These are phyloP conservation scores for Pseudovirgaria hyperparasitica DNA, from an alignment of 2,329 filamentous ascomycete genomes.

Conservation along the genomic window DNA sequence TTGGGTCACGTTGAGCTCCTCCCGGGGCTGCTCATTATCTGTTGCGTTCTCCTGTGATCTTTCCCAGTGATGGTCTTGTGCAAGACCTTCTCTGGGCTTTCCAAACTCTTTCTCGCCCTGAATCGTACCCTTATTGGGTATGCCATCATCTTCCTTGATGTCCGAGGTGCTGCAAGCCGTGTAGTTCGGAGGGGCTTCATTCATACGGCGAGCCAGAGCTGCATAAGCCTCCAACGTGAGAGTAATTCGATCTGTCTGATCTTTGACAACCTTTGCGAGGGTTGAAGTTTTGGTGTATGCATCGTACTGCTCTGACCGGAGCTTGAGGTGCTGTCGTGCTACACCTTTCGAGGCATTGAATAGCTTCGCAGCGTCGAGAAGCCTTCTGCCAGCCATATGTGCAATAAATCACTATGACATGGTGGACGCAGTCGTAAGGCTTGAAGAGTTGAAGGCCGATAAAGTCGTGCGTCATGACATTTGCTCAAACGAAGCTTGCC, in stretches of 20 bases:
- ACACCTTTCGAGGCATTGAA: conserved; percentile 34
- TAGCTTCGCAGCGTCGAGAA: conserved; percentile 38
- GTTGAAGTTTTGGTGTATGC: conserved; percentile 52
- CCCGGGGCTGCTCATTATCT: conserved; percentile 21
- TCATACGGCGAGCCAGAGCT: conserved; percentile 44
- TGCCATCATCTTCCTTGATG: conserved; percentile 11
- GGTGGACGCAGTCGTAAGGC: no score
- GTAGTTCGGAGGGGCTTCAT: conserved; percentile 32
- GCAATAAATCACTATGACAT: conserved; percentile 8
- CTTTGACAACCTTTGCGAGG: conserved; percentile 48
- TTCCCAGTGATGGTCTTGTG: conserved; percentile 40
- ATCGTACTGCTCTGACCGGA: conserved; percentile 49
- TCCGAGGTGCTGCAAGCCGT: conserved; percentile 12
- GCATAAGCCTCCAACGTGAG: conserved; percentile 49
- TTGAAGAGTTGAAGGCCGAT: no score
- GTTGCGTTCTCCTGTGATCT: conserved; percentile 29
- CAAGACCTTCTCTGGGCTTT: conserved; percentile 27
- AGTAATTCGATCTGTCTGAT: conserved; percentile 47
- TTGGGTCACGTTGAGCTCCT: conserved; percentile 33
- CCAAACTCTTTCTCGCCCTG: conserved; percentile 9
- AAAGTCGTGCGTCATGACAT: no score
- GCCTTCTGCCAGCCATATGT: conserved; percentile 37
- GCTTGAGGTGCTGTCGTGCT: conserved; percentile 41
- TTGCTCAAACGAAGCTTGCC: no score
- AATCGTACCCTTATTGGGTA: conserved; percentile 19